Evolutionary conservation across 2,329 filamentous ascomycete species (phyloP).

Genomic region (Fusarium humuli): DNA sequence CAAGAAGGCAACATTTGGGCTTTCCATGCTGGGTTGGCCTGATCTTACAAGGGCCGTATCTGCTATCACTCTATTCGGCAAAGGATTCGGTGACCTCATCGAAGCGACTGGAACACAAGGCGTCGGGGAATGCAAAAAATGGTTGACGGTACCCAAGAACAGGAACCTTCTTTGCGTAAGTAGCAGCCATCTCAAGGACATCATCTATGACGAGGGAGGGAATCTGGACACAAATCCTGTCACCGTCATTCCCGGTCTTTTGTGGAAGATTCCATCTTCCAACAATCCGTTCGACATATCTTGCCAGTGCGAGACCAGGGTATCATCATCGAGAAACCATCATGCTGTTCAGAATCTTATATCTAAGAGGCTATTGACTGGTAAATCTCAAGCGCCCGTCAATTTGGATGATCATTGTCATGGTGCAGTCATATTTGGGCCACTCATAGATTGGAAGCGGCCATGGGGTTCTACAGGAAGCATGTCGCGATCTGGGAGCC

Average conservation of each 20-base stretch:
- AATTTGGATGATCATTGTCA: accelerated
- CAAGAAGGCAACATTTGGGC: accelerated
- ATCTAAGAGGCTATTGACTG: accelerated
- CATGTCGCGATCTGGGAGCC: accelerated
- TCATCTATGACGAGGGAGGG: background rate
- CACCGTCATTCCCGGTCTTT: accelerated
- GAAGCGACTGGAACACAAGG: accelerated
- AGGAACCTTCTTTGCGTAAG: background rate
- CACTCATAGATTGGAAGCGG: background rate
- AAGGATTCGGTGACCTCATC: background rate
- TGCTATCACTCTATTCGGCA: accelerated
- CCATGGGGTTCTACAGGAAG: accelerated
- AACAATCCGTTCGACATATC: background rate
- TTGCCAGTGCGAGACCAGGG: background rate
- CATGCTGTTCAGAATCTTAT: background rate
- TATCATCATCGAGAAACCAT: background rate
- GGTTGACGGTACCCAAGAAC: background rate
- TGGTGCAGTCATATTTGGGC: background rate
- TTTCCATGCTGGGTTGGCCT: background rate
- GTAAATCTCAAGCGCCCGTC: accelerated
- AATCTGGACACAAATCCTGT: background rate
- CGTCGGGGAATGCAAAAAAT: background rate
- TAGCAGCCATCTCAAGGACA: accelerated
- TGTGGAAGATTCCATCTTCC: background rate
- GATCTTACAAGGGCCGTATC: accelerated